phyloP scores from a whole-genome alignment of 805 yeast species.

The Starmerella potacharoeniae region DNA sequence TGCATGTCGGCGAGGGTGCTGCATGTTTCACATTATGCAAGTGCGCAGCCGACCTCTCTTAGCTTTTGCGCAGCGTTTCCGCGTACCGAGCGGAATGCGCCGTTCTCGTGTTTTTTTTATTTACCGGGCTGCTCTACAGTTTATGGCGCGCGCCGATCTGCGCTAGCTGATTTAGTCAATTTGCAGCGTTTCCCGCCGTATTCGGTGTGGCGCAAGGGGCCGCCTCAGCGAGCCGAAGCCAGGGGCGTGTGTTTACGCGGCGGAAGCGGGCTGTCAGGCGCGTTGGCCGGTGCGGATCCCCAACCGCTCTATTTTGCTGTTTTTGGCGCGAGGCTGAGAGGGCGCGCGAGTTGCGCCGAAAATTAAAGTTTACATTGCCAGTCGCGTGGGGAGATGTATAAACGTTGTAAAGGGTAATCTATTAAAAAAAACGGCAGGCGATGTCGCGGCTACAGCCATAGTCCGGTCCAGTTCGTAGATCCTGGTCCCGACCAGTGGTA shows the following conservation, averaged over 20 bases:
- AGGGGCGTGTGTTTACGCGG: not conserved
- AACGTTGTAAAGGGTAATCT: not conserved
- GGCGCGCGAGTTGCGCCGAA: not conserved
- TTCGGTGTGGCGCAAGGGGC: not conserved
- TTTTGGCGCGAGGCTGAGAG: not conserved
- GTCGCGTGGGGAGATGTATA: not conserved
- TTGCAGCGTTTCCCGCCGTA: not conserved
- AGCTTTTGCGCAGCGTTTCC: not conserved
- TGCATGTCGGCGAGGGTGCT: not conserved
- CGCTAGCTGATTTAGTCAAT: not conserved
- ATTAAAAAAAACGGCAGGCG: not conserved
- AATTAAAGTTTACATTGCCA: not conserved
- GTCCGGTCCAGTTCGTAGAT: constrained; percentile 10
- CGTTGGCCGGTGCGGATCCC: not conserved
- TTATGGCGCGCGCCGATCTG: too few relatives aligned
- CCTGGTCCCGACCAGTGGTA: constrained; percentile 19
- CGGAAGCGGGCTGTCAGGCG: not conserved
- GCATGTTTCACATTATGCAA: not conserved
- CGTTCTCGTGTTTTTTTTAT: too few relatives aligned
- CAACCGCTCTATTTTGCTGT: not conserved
- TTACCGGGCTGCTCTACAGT: too few relatives aligned
- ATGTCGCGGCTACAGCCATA: constrained; percentile 18
- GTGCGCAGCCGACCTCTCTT: not conserved
- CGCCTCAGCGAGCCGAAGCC: not conserved
- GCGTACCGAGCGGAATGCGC: not conserved